Percentiles rank a stretch among this genome's conserved stretches.
Conservation (phyloP, 2,329 filamentous ascomycete species). For the Pseudogymnoascus sp. region DNA sequence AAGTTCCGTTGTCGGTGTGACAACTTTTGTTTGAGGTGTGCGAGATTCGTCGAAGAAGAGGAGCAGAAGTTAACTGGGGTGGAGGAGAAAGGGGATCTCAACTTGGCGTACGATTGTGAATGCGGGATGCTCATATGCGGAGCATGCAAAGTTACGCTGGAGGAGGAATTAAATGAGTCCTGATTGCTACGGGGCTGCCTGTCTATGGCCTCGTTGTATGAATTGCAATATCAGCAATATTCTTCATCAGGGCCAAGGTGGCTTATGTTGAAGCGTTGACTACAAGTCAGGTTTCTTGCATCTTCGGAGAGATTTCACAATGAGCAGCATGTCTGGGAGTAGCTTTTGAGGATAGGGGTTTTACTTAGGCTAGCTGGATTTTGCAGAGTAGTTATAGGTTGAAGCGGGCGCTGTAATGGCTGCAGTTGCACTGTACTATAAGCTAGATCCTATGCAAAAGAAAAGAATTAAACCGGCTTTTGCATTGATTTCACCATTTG, state of each 20-base stretch:
- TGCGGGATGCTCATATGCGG: conserved; percentile 14
- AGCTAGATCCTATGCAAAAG: not conserved
- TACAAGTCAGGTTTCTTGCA: not conserved
- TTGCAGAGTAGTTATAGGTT: not conserved
- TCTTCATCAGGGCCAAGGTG: not conserved
- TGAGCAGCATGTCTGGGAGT: not conserved
- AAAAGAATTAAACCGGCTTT: not conserved
- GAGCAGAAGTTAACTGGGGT: not conserved
- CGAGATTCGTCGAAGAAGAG: not conserved
- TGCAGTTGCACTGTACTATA: not conserved
- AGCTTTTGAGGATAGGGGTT: not conserved
- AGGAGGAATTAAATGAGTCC: not conserved
- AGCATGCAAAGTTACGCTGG: conserved; percentile 11
- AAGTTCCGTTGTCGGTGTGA: not conserved
- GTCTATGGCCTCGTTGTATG: not conserved
- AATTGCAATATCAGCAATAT: not conserved
- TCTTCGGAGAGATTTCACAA: not conserved
- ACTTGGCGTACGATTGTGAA: conserved; percentile 13
- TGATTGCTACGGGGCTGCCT: not conserved
- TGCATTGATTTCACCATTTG: no score
- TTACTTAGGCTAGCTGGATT: not conserved
- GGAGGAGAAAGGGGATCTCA: not conserved
- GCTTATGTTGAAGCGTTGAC: not conserved
- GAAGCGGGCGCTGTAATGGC: not conserved
- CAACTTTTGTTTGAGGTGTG: not conserved